These are phyloP conservation scores for Solanum piurae DNA, from an alignment of 257 asterid genomes.

Conservation along the genomic window DNA sequence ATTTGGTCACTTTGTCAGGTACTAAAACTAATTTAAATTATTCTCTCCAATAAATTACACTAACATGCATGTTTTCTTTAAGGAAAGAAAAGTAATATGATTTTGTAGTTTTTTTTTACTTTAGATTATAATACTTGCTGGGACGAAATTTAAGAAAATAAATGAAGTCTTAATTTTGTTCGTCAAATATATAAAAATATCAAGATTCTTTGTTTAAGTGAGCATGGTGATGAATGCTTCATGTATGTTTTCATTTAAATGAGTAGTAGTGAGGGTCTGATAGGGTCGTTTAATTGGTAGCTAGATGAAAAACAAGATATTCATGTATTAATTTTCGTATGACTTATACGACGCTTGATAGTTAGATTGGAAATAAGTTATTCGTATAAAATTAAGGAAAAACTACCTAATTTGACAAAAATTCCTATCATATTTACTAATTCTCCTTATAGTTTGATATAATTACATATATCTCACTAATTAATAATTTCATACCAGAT, in stretches of 20 bases:
- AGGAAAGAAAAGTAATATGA: not conserved
- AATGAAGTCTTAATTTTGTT: no score
- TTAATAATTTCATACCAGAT: not conserved
- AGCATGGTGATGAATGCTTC: not conserved
- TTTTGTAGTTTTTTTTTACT: not conserved
- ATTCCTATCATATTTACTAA: not conserved
- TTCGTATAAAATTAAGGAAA: no score
- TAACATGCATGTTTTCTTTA: not conserved
- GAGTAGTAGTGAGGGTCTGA: not conserved
- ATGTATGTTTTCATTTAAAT: not conserved
- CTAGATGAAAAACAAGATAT: not conserved
- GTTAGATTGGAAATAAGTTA: not conserved
- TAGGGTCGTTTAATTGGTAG: not conserved
- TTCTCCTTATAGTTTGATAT: not conserved
- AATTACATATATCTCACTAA: not conserved
- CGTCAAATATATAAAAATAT: not conserved
- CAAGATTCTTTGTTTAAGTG: not conserved
- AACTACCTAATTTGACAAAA: not conserved
- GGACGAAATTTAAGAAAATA: no score
- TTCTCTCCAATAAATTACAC: not conserved
- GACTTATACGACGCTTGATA: not conserved
- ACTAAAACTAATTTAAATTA: not conserved
- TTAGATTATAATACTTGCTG: no score
- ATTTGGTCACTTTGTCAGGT: slow-evolving; percentile 40
- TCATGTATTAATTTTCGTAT: no score